These are phyloP conservation scores for Globisporangium irregulare DNA, from an alignment of 352 stramenopile genomes.

Conservation along the genomic window DNA sequence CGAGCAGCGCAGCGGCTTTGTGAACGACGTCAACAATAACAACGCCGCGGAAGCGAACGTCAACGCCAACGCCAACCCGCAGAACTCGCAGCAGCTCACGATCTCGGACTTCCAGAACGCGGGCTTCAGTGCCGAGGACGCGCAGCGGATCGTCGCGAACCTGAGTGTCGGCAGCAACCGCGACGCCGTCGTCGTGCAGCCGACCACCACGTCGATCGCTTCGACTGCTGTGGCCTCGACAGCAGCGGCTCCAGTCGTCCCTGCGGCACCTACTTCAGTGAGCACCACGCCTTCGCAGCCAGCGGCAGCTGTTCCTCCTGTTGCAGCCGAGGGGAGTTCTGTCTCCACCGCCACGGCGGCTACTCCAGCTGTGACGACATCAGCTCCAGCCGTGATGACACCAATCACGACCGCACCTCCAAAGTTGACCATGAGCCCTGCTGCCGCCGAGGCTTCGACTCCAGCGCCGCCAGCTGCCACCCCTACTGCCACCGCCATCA, in stretches of 20 bases:
- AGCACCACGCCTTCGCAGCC: not conserved
- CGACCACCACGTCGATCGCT: not conserved
- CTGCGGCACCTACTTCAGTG: not conserved
- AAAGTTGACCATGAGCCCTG: conserved; percentile 3
- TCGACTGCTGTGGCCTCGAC: not conserved
- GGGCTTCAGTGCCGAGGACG: conserved; percentile 17
- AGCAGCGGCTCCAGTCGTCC: not conserved
- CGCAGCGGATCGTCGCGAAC: conserved; percentile 16
- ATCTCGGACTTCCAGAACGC: conserved; percentile 22
- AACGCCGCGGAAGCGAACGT: not conserved
- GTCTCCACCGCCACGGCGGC: not conserved
- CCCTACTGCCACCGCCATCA: not conserved
- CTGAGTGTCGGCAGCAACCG: conserved; percentile 1
- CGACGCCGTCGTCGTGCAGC: conserved; percentile 3
- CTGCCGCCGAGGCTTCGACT: not conserved
- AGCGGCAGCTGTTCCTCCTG: not conserved
- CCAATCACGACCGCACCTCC: not conserved
- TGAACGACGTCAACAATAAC: conserved; percentile 13
- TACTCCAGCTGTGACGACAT: no score
- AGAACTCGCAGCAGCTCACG: conserved; percentile 6
- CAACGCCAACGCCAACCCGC: not conserved
- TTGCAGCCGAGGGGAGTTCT: not conserved
- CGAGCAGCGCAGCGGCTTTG: conserved; percentile 1
- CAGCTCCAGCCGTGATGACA: not conserved
- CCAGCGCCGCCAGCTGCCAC: conserved; percentile 1